phyloP scores from a whole-genome alignment of 495 filamentous ascomycete genomes.

The Penicillium daleae region DNA sequence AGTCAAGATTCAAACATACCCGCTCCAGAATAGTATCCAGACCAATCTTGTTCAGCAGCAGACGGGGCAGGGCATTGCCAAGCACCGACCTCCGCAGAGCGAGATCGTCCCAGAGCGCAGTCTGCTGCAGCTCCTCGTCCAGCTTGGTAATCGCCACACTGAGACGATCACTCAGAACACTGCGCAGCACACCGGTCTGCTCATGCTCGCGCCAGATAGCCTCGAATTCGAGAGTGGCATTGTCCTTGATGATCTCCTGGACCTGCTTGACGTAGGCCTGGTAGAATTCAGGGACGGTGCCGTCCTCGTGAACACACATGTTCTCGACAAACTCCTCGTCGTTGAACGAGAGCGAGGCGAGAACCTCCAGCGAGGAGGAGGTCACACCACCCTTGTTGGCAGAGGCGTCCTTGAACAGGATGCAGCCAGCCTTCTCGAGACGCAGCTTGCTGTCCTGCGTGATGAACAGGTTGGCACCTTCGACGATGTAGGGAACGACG shows the following conservation, averaged over 20 bases:
- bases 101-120: conserved; percentile 86
- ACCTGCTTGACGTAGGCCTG: conserved; percentile 88
- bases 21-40: conserved; percentile 82
- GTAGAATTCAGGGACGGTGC: conserved; percentile 87
- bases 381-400: conserved; percentile 99
- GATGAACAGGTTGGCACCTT: conserved; percentile 98
- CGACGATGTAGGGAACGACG: conserved; percentile 90
- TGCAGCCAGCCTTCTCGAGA: conserved; percentile 88
- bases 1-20: conserved; percentile 46
- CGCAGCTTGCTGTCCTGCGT: conserved; percentile 97
- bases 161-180: conserved; percentile 84
- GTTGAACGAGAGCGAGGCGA: conserved; percentile 92
- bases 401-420: conserved; percentile 96
- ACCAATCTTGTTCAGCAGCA: conserved; percentile 87
- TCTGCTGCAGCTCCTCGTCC: conserved; percentile 92
- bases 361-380: conserved; percentile 94
- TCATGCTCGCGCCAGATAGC: conserved; percentile 96
- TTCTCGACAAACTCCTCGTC: conserved; percentile 84
- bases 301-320: conserved; percentile 86
- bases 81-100: conserved; percentile 77
- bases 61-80: conserved; percentile 80
- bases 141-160: conserved; percentile 90
- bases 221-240: conserved; percentile 92
- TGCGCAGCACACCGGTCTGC: conserved; percentile 75
- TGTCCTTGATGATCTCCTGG: conserved; percentile 83